Percentiles rank a stretch among this genome's conserved stretches.
These are phyloP conservation scores for Pseudogymnoascus sp. DNA, from an alignment of 2,329 filamentous ascomycete species.

Conservation along the genomic window DNA sequence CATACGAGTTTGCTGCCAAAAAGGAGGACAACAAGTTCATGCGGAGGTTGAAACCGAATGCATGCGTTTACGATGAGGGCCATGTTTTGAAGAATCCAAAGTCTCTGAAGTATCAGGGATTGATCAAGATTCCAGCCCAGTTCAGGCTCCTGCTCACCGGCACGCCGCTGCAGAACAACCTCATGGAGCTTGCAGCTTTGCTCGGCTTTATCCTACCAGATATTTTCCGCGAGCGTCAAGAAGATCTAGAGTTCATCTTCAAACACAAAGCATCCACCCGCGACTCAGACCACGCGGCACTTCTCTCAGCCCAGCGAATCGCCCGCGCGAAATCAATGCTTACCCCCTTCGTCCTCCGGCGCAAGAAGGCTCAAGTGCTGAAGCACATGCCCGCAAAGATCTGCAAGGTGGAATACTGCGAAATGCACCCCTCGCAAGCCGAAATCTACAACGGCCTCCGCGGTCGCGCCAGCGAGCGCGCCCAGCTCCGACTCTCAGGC, in stretches of 20 bases:
- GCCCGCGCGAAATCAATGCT: conserved; percentile 82
- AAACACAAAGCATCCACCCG: conserved; percentile 82
- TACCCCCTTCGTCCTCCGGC: conserved; percentile 86
- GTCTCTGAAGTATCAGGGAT: conserved; percentile 70
- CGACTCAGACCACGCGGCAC: conserved; percentile 68
- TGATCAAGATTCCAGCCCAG: conserved; percentile 67
- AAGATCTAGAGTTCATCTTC: conserved; percentile 80
- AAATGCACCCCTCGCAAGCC: conserved; percentile 64
- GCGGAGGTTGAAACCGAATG: conserved; percentile 44
- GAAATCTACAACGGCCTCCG: conserved; percentile 66
- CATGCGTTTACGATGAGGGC: conserved; percentile 79
- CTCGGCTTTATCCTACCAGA: conserved; percentile 89
- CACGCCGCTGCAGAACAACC: conserved; percentile 88
- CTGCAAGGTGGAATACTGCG: conserved; percentile 69
- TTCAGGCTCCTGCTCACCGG: conserved; percentile 84
- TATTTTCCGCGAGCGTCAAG: conserved; percentile 67
- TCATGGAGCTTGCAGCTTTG: conserved; percentile 83
- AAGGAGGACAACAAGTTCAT: conserved; percentile 56
- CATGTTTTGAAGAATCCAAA: conserved; percentile 86
- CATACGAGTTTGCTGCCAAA: conserved; percentile 54
- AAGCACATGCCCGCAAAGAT: conserved; percentile 72
- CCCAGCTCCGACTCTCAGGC: conserved; percentile 46
- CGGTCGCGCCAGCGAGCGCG: conserved; percentile 50
- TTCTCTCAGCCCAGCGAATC: conserved; percentile 82
- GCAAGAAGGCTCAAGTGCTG: conserved; percentile 91